phyloP scores from a whole-genome alignment of 2,329 filamentous ascomycete species.

The Alternaria viburni region DNA sequence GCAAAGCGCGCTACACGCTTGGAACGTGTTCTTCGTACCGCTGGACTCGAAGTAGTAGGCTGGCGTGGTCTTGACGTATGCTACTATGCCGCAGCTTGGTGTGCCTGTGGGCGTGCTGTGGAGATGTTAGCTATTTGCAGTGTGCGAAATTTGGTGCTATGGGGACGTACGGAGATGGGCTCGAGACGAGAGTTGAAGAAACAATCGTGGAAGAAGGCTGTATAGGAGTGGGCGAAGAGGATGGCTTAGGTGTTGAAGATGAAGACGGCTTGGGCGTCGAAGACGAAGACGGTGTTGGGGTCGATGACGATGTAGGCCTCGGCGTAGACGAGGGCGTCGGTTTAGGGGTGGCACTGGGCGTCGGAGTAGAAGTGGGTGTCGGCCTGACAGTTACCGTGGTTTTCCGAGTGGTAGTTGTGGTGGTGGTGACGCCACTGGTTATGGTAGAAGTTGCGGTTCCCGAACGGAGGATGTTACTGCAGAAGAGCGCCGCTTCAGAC shows the following conservation, averaged over 20 bases:
- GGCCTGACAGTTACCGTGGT: slow-evolving; percentile 33
- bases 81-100: slow-evolving; percentile 37
- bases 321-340: slow-evolving; percentile 23
- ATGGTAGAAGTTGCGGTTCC: slow-evolving; percentile 35
- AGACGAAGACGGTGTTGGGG: slow-evolving; percentile 1
- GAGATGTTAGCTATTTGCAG: background rate
- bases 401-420: slow-evolving; percentile 30
- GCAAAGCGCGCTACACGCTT: slow-evolving; percentile 38
- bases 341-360: slow-evolving; percentile 13
- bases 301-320: slow-evolving; percentile 10
- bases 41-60: slow-evolving; percentile 45
- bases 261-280: slow-evolving; percentile 15
- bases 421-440: slow-evolving; percentile 24
- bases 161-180: slow-evolving; percentile 32
- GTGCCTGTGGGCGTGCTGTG: slow-evolving; percentile 23
- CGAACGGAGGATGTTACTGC: slow-evolving; percentile 35
- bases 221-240: slow-evolving; percentile 14
- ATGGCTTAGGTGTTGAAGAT: slow-evolving; percentile 10
- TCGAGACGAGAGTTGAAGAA: slow-evolving; percentile 18
- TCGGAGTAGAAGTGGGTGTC: slow-evolving; percentile 7
- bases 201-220: slow-evolving; percentile 19
- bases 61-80: slow-evolving; percentile 38
- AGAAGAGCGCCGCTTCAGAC: slow-evolving; percentile 37
- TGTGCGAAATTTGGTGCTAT: background rate
- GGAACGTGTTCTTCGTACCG: slow-evolving; percentile 42